Evolutionary conservation across 2,329 filamentous ascomycete species (phyloP).

Genomic region (Calonectria fujianensis): DNA sequence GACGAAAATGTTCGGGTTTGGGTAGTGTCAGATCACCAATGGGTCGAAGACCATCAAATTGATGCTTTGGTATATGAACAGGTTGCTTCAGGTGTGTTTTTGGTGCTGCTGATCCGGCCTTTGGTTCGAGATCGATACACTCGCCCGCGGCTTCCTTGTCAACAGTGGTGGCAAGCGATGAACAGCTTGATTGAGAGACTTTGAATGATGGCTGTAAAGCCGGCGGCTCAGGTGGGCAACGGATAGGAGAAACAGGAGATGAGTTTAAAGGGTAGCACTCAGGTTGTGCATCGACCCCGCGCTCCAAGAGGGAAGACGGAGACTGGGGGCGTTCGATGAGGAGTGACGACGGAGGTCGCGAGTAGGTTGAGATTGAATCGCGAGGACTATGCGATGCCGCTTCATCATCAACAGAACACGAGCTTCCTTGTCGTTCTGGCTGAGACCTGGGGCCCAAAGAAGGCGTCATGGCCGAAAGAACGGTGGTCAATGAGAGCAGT

Average conservation of each 20-base stretch:
- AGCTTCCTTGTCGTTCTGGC: not conserved
- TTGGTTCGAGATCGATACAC: not conserved
- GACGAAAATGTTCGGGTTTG: slow-evolving; percentile 20
- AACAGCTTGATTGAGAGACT: not conserved
- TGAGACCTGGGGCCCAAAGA: not conserved
- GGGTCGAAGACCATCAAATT: slow-evolving; percentile 33
- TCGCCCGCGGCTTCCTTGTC: slow-evolving; percentile 5
- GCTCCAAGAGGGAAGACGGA: not conserved
- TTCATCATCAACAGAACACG: not conserved
- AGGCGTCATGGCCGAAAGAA: slow-evolving; percentile 11
- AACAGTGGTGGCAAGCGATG: slow-evolving; percentile 33
- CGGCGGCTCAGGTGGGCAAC: slow-evolving; percentile 7
- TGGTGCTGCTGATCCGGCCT: not conserved
- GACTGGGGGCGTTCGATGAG: slow-evolving; percentile 39
- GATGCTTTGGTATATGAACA: not conserved
- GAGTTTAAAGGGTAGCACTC: not conserved
- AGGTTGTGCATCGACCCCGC: not conserved
- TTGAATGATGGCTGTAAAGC: slow-evolving; percentile 31
- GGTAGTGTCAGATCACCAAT: slow-evolving; percentile 32
- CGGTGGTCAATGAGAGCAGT: not conserved
- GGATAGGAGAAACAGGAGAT: slow-evolving; percentile 20
- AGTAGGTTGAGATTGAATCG: slow-evolving; percentile 34
- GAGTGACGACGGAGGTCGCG: slow-evolving; percentile 45
- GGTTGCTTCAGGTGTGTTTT: not conserved
- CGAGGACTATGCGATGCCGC: not conserved